phyloP scores from a whole-genome alignment of 2,329 filamentous ascomycete species.

The Penicillium sumatraense region DNA sequence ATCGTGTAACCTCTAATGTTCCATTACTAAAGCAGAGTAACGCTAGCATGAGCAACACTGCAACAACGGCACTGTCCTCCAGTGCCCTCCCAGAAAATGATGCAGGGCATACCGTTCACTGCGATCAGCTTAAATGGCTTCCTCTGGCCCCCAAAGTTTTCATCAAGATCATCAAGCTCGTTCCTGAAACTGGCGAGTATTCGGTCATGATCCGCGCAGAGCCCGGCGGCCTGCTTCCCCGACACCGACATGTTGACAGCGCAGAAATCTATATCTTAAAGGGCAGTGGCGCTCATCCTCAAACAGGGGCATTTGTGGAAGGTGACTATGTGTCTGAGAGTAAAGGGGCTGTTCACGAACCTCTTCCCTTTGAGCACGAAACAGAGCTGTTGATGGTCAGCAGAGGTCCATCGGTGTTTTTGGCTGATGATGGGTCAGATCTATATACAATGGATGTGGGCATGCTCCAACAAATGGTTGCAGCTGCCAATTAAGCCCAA shows the following conservation, averaged over 20 bases:
- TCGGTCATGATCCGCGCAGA: constrained; percentile 12
- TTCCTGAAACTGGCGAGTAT: constrained; percentile 12
- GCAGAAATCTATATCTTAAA: constrained; percentile 15
- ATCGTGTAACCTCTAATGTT: too few species aligned
- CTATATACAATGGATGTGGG: background rate
- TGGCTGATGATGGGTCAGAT: constrained; percentile 3
- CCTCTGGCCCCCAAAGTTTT: too few species aligned
- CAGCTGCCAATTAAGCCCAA: too few species aligned
- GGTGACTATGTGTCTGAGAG: too few species aligned
- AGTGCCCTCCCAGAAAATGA: too few species aligned
- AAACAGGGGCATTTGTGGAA: too few species aligned
- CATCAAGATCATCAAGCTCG: constrained; percentile 29
- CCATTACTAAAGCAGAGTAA: too few species aligned
- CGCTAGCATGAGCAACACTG: too few species aligned
- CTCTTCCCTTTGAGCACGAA: constrained; percentile 5
- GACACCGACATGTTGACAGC: constrained; percentile 11
- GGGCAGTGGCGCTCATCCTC: too few species aligned
- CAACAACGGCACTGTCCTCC: too few species aligned
- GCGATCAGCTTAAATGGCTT: background rate
- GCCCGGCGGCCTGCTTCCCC: constrained; percentile 9
- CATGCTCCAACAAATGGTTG: too few species aligned
- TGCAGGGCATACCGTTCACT: too few species aligned
- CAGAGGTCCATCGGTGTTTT: constrained; percentile 9
- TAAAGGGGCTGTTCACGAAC: constrained; percentile 9
- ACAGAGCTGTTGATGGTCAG: constrained; percentile 14